Conservation (phyloP, 2,329 filamentous ascomycete genomes). For the Trichoderma polysporum region DNA sequence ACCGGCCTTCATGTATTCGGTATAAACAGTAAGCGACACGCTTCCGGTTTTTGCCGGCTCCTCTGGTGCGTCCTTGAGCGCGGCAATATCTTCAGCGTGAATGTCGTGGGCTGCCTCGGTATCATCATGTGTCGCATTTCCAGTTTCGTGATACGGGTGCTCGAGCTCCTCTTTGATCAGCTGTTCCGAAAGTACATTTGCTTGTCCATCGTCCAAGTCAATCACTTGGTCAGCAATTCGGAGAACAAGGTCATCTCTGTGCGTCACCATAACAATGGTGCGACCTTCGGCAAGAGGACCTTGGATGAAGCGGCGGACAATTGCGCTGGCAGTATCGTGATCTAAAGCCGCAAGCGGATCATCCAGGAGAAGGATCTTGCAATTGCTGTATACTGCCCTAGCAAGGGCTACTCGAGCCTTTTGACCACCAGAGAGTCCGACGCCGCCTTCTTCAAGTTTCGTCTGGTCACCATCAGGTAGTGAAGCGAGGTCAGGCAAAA, state of each 20-base stretch:
- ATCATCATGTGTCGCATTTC: constrained; percentile 22
- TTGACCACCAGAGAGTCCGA: constrained; percentile 63
- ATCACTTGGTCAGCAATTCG: constrained; percentile 72
- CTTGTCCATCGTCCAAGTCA: constrained; percentile 63
- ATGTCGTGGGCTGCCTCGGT: constrained; percentile 35
- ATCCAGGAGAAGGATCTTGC: constrained; percentile 58
- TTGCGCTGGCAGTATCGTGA: constrained; percentile 60
- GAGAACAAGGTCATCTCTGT: constrained; percentile 74
- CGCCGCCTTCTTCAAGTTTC: constrained; percentile 61
- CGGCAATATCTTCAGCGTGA: constrained; percentile 26
- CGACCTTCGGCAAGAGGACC: constrained; percentile 60
- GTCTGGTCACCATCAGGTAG: constrained; percentile 59
- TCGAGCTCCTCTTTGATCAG: constrained; percentile 43
- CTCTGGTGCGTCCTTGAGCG: constrained; percentile 33
- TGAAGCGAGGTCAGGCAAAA: constrained; percentile 55
- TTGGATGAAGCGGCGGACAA: constrained; percentile 60
- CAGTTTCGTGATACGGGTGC: constrained; percentile 36
- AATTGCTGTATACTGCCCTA: constrained; percentile 59
- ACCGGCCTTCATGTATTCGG: constrained; percentile 81
- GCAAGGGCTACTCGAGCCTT: constrained; percentile 64
- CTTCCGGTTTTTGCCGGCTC: constrained; percentile 56
- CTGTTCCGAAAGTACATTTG: constrained; percentile 48
- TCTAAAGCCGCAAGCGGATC: constrained; percentile 64
- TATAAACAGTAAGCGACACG: constrained; percentile 74
- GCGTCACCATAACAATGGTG: constrained; percentile 77